Percentiles rank a stretch among this genome's conserved stretches.
These are phyloP conservation scores for Brassica balearica DNA, from an alignment of 441 rosid species.

Conservation along the genomic window DNA sequence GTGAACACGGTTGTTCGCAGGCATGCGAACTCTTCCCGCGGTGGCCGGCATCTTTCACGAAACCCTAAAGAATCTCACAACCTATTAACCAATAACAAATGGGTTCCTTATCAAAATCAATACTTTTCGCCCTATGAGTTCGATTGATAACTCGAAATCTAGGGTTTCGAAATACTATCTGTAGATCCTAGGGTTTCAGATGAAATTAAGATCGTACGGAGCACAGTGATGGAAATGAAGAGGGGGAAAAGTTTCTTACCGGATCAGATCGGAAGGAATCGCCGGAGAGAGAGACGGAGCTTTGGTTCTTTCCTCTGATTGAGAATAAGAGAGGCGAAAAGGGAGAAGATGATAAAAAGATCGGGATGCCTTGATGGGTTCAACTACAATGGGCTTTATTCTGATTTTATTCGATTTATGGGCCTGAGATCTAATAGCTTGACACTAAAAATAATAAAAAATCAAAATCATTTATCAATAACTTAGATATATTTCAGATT, in stretches of 20 bases:
- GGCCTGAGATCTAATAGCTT: too few species aligned
- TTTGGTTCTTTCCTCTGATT: slow-evolving; percentile 5
- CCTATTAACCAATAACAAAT: slow-evolving; percentile 16
- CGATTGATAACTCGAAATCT: neutral
- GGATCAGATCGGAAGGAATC: slow-evolving; percentile 18
- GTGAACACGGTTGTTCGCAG: slow-evolving; percentile 96
- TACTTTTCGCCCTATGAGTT: neutral
- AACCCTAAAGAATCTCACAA: slow-evolving; percentile 29
- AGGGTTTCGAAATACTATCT: neutral
- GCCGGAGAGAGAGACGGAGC: neutral
- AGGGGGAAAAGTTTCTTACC: slow-evolving; percentile 11
- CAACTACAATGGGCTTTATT: too few species aligned
- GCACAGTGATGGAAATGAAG: neutral
- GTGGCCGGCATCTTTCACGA: slow-evolving; percentile 90
- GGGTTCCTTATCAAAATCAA: neutral
- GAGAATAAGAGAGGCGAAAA: slow-evolving; percentile 19
- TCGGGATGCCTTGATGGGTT: too few species aligned
- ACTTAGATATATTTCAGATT: too few species aligned
- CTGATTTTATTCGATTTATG: too few species aligned
- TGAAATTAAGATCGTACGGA: neutral
- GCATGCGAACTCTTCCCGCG: slow-evolving; percentile 98
- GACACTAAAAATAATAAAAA: too few species aligned
- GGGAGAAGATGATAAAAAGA: neutral
- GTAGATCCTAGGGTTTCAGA: slow-evolving; percentile 16
- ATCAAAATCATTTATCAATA: too few species aligned